These are phyloP conservation scores for Exophiala aquamarina DNA, from an alignment of 2,329 filamentous ascomycete genomes.

Conservation along the genomic window DNA sequence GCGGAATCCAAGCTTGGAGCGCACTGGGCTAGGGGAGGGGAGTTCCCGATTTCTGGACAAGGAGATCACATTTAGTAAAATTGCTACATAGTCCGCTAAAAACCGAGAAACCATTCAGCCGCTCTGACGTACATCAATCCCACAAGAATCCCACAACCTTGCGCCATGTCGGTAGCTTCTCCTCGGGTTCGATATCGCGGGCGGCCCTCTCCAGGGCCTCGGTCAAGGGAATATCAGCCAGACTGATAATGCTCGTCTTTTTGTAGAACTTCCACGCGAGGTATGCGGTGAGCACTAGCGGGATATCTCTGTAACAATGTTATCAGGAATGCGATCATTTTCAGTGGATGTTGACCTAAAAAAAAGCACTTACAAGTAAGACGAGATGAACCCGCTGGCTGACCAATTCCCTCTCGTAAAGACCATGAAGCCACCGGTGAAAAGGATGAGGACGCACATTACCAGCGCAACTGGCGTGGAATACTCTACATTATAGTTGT, in stretches of 20 bases:
- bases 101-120: too few species aligned
- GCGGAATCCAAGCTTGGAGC: too few species aligned
- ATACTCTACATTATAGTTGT: slow-evolving; percentile 52
- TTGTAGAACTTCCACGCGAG: slow-evolving; percentile 66
- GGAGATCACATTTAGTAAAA: too few species aligned
- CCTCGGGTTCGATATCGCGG: slow-evolving; percentile 35
- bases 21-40: too few species aligned
- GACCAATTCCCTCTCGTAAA: slow-evolving; percentile 63
- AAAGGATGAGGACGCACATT: slow-evolving; percentile 63
- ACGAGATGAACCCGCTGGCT: slow-evolving; percentile 58
- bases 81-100: too few species aligned
- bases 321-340: background rate
- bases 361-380: slow-evolving; percentile 55
- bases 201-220: slow-evolving; percentile 51
- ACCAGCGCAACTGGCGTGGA: slow-evolving; percentile 61
- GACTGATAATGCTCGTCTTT: slow-evolving; percentile 55
- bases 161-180: slow-evolving; percentile 18
- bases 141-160: slow-evolving; percentile 23
- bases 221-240: slow-evolving; percentile 53
- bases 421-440: slow-evolving; percentile 68
- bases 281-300: slow-evolving; percentile 59
- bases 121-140: too few species aligned
- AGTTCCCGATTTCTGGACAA: too few species aligned
- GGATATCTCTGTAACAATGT: slow-evolving; percentile 51
- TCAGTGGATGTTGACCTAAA: background rate